Evolutionary conservation across 345 rosid genomes (phyloP), one percentile per base, ranked within the genome.

Genomic region (Jatropha curcas): DNA sequence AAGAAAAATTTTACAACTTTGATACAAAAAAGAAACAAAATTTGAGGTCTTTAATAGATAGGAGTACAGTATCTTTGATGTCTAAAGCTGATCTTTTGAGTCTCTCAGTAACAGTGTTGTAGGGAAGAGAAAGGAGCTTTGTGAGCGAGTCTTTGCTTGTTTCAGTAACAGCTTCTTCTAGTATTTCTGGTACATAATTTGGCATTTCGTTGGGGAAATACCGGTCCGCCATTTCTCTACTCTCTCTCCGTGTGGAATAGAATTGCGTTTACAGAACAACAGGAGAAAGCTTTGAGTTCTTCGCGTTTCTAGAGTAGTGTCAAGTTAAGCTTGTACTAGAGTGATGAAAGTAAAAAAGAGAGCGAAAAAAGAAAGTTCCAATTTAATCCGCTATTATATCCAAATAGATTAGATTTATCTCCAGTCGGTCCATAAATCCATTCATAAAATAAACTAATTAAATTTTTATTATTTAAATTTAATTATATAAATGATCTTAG

Each of bases 101-200:
- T 27, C 33, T 77, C 43, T 79, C 78, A 4, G 79, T 77, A 51
- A 87, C 74, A 20, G 82, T 25, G 37, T 43, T 45, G 80, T 74
- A 71, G 30, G 92, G 90, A 60, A 86, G 78, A 68, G 68, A 70
- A 6, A 87, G 76, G 74, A 86, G 84, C 45, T 48, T 68, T 16
- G 80, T 34, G 34, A 70, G 67, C 0, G 76, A 58, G 62, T 69
- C 75, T 28, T 30, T 3, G 53, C 27, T 65, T 53, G 11, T 14
- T 13, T 63, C 48, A 25, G 50, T 7, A 30, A 11, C 39, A 5
- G 73, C 5, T 37, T 56, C 68, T 0, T 56, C 28, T 6, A n/a
- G 22, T 25, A 63, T 16, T 60, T 37, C 65, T 7, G 51, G 69
- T 28, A 50, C 10, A 45, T 72, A 61, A 66, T 41, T 63, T 17